Evolutionary conservation across 305 asterid species (phyloP).

Genomic region (Fraxinus floribunda): DNA sequence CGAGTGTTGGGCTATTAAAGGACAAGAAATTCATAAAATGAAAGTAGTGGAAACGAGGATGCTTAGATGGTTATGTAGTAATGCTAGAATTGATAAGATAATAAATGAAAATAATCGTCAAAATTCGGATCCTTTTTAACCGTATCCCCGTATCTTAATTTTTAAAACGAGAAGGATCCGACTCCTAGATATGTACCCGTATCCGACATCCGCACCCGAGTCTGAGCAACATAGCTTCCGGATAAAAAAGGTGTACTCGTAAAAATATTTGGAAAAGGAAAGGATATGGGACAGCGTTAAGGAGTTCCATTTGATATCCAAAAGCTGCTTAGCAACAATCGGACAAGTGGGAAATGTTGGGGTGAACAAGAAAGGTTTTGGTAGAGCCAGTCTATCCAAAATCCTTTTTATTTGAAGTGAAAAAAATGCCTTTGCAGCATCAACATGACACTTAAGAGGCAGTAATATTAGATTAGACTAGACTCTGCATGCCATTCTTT

Average conservation of each 20-base stretch:
- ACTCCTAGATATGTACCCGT: too few species aligned
- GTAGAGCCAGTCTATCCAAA: not conserved
- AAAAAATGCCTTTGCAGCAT: constrained; percentile 13
- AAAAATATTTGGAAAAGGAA: too few species aligned
- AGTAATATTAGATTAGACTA: not conserved
- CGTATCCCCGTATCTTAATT: too few species aligned
- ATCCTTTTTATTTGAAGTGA: not conserved
- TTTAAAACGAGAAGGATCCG: too few species aligned
- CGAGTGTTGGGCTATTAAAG: not conserved
- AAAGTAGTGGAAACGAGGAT: not conserved
- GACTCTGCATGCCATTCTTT: constrained; percentile 3
- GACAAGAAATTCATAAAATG: not conserved
- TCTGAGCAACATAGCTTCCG: too few species aligned
- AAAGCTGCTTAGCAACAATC: too few species aligned
- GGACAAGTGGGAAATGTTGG: not conserved
- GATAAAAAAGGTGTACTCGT: too few species aligned
- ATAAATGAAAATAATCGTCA: not conserved
- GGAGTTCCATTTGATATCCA: not conserved
- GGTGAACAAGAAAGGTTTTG: not conserved
- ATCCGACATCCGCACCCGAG: too few species aligned
- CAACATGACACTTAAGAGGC: not conserved
- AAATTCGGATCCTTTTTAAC: too few species aligned
- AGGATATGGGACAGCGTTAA: too few species aligned
- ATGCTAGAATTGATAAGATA: not conserved
- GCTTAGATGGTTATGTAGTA: not conserved